Conservation (phyloP, 768 basidiomycete species). For the Epithele typhae region DNA sequence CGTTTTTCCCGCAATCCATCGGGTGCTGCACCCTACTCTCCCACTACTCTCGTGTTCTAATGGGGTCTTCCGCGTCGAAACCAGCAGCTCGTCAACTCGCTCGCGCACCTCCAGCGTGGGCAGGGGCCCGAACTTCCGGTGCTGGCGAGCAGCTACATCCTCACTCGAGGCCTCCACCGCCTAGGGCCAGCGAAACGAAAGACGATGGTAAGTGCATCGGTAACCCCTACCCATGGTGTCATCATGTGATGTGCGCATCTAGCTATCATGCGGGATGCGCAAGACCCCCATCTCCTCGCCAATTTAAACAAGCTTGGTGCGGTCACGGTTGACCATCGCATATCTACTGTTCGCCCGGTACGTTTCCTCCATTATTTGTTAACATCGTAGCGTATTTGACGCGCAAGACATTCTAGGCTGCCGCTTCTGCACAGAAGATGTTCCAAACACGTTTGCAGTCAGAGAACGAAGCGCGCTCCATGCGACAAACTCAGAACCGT, state of each 20-base stretch:
- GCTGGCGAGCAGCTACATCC: conserved; percentile 9
- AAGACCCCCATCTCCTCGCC: conserved; percentile 66
- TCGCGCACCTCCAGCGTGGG: conserved; percentile 42
- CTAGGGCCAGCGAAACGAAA: conserved; percentile 47
- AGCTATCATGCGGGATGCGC: conserved; percentile 64
- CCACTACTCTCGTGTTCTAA: conserved; percentile 25
- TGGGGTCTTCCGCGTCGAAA: conserved; percentile 66
- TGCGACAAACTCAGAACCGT: conserved; percentile 42
- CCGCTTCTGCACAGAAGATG: conserved; percentile 36
- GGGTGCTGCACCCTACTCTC: no score
- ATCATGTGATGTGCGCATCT: no score
- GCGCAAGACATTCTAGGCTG: background rate
- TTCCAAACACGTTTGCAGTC: conserved; percentile 51
- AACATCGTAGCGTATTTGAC: no score
- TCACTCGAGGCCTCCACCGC: conserved; percentile 16
- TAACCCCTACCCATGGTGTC: no score
- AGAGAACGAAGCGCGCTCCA: conserved; percentile 48
- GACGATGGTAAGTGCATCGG: conserved; percentile 43
- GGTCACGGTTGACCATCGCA: conserved; percentile 66
- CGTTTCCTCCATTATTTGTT: no score
- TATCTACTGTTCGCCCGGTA: conserved; percentile 47
- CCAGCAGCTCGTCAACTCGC: conserved; percentile 51
- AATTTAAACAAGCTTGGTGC: conserved; percentile 63
- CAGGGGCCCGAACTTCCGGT: conserved; percentile 38
- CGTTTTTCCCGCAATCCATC: no score